Conservation (phyloP, 1,284 basidiomycete genomes). For the Pseudozyma tsukubaensis region DNA sequence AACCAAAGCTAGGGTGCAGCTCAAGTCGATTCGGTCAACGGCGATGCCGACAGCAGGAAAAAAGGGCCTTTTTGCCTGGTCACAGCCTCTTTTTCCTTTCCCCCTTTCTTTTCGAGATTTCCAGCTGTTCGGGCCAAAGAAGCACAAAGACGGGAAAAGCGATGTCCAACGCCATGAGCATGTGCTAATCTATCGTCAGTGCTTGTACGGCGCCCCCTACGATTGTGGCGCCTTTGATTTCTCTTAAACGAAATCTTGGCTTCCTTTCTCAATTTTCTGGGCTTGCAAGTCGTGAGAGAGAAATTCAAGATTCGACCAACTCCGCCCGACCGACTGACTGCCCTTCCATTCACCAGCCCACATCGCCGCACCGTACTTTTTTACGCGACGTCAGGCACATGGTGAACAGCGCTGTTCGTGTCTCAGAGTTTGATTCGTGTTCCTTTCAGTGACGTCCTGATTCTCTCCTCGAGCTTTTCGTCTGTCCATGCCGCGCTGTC, state of each 20-base stretch:
- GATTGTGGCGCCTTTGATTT: slow-evolving; percentile 6
- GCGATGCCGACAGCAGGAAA: no score
- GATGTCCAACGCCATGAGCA: no score
- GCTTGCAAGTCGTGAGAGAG: no score
- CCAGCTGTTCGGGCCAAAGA: not conserved
- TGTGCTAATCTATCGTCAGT: not conserved
- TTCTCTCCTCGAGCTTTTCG: no score
- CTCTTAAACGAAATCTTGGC: not conserved
- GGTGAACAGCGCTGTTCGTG: not conserved
- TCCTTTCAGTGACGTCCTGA: no score
- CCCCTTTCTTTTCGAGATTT: no score
- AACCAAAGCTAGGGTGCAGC: no score
- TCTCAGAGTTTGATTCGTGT: not conserved
- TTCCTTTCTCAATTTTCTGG: not conserved
- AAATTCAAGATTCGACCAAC: no score
- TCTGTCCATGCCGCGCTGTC: no score
- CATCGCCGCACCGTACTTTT: slow-evolving; percentile 3
- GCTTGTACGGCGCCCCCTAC: not conserved
- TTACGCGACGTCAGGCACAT: slow-evolving; percentile 3
- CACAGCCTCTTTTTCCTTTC: no score
- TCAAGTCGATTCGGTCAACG: no score
- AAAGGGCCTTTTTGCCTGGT: no score
- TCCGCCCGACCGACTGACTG: not conserved
- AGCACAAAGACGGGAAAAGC: not conserved
- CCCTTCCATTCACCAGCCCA: not conserved